These are phyloP conservation scores for Asclepias syriaca DNA, from an alignment of 257 asterid genomes.

Conservation along the genomic window DNA sequence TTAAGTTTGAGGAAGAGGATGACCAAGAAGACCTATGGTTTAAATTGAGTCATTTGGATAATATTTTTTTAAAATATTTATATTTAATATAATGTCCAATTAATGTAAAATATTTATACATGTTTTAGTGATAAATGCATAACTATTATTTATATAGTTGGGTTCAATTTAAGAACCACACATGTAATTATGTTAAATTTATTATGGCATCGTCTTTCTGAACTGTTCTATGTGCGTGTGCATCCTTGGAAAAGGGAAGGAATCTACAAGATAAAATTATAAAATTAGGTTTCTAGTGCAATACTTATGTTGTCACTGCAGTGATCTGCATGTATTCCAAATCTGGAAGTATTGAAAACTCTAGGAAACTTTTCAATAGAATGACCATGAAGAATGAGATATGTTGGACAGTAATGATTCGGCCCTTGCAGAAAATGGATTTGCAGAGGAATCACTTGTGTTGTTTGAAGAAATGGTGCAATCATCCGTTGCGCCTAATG, in stretches of 20 bases:
- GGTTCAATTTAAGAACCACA: too few species aligned
- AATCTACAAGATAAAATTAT: slow-evolving; percentile 44
- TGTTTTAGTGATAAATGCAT: too few species aligned
- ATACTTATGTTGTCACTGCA: slow-evolving; percentile 61
- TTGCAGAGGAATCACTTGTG: slow-evolving; percentile 53
- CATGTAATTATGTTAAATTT: too few species aligned
- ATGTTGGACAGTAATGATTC: slow-evolving; percentile 84
- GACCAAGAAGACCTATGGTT: too few species aligned
- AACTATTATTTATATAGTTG: too few species aligned
- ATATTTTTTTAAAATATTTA: too few species aligned
- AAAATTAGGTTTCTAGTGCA: slow-evolving; percentile 54
- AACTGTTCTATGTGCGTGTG: slow-evolving; percentile 47
- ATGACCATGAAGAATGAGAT: slow-evolving; percentile 50
- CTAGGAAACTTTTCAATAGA: slow-evolving; percentile 39
- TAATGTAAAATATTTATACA: too few species aligned
- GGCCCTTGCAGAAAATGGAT: slow-evolving; percentile 80
- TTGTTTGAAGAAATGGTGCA: slow-evolving; percentile 51
- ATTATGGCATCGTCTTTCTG: too few species aligned
- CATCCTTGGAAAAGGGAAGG: slow-evolving; percentile 58
- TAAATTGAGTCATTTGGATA: too few species aligned
- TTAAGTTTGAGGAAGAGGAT: too few species aligned
- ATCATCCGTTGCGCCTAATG: slow-evolving; percentile 42
- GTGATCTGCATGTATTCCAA: slow-evolving; percentile 75
- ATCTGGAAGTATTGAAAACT: slow-evolving; percentile 56
- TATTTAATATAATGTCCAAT: too few species aligned